Evolutionary conservation across 1,284 basidiomycete species (phyloP).

Genomic region (Ustilago esculenta): DNA sequence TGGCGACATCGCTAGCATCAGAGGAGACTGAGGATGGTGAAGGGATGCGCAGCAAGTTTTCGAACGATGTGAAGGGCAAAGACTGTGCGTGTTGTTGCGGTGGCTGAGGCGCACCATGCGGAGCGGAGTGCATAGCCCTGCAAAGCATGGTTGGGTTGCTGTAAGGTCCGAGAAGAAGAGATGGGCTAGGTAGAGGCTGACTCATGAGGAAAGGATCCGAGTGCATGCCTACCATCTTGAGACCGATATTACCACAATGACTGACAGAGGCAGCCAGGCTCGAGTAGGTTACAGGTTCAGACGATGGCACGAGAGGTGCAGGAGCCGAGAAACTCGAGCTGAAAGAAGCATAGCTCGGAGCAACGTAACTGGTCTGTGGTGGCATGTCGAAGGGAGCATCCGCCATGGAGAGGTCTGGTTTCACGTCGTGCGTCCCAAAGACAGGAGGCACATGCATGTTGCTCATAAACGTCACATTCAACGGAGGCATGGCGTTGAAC

Average conservation of each 20-base stretch:
- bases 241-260: constrained; percentile 7
- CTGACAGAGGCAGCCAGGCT: constrained; percentile 9
- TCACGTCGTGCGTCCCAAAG: background rate
- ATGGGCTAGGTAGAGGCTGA: constrained; percentile 35
- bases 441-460: background rate
- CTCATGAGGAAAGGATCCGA: constrained; percentile 41
- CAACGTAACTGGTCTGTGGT: background rate
- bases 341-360: constrained; percentile 10
- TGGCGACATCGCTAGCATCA: background rate
- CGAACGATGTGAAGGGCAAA: constrained; percentile 7
- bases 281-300: constrained; percentile 21
- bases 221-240: constrained; percentile 31
- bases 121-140: background rate
- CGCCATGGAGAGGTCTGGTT: background rate
- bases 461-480: background rate
- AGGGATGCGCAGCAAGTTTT: constrained; percentile 14
- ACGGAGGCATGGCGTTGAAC: constrained; percentile 2
- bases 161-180: constrained; percentile 5
- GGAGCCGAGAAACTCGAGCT: background rate
- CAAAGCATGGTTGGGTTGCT: background rate
- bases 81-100: background rate
- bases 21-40: constrained; percentile 5
- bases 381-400: constrained; percentile 4
- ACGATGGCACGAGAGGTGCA: background rate
- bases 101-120: background rate